Evolutionary conservation across 495 filamentous ascomycete species (phyloP), one percentile per base, ranked within the genome.

Genomic region (Margaritispora aquatica): DNA sequence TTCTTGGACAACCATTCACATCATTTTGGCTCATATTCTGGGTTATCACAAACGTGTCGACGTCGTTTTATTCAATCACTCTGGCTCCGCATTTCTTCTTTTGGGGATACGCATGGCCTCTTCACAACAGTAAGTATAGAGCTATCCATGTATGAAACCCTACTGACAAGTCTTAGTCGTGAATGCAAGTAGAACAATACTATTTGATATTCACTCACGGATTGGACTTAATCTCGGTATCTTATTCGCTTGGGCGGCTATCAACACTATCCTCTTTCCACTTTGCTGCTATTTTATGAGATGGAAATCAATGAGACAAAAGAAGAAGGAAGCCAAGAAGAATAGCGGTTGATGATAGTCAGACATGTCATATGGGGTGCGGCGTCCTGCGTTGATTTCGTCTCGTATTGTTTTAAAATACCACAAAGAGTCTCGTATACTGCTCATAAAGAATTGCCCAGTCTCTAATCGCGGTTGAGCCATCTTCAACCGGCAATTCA

Each of bases 41-140:
- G 87, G 83, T 89, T 26, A 87, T 89, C 53, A 84, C 81, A 2
- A 89, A 89, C 66, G 84, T 88, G 2, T 69, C 77, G 0, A 87
- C 84, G 0, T 74, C 76, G 0, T 89, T 90, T 68, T 87, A 89
- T 71, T 64, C 76, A 0, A 64, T 89, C 24, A 79, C 79, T 29
- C 57, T 89, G 21, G 79, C 81, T 8, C 78, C 82, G 0, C 69
- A 68, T 0, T 87, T 88, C 68, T 89, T 84, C 68, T 63, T 69
- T 1, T 89, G 85, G 83, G 87, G 86, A 0, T 86, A 85, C 73
- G 86, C 82, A 9, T 88, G 85, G 84, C 86, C 85, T n/a, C 70
- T 89, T 68, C 82, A 89, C 70, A 67, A 75, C 58, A 49, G 63
- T 65, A 51, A 51, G 63, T 55, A 11, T 2, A 50, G 22, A 26